phyloP scores from a whole-genome alignment of 139 green algal genomes.

The Zygnema circumcarinatum region DNA sequence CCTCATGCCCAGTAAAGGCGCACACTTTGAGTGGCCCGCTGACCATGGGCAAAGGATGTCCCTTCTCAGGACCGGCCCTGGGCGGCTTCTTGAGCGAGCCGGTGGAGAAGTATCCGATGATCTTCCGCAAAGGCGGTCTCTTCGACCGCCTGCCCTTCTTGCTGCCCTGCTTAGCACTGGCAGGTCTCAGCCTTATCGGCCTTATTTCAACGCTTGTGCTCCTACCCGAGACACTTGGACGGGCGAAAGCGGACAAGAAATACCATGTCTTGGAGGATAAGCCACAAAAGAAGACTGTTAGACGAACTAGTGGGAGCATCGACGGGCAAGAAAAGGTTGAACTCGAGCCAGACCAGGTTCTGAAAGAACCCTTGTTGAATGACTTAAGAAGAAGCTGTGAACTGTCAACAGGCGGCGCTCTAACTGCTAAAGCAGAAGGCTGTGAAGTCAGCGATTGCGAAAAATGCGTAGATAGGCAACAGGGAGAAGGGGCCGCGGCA shows the following conservation, averaged over 20 bases:
- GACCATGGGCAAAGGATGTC: too few species aligned
- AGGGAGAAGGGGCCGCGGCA: too few species aligned
- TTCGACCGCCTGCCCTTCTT: slow-evolving; percentile 37
- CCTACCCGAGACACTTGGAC: slow-evolving; percentile 33
- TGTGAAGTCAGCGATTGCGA: too few species aligned
- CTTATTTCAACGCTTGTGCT: neutral
- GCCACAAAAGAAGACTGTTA: neutral
- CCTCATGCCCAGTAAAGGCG: too few species aligned
- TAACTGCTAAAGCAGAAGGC: too few species aligned
- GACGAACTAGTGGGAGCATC: neutral
- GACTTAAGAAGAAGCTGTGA: neutral
- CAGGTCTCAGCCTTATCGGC: slow-evolving; percentile 21
- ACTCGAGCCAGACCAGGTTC: too few species aligned
- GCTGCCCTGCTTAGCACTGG: slow-evolving; percentile 41
- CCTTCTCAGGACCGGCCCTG: slow-evolving; percentile 42
- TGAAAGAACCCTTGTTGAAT: neutral
- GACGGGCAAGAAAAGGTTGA: neutral
- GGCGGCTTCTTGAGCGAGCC: slow-evolving; percentile 39
- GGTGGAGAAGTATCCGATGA: slow-evolving; percentile 32
- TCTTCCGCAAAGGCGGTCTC: slow-evolving; percentile 17
- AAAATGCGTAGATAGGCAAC: too few species aligned
- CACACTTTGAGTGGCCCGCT: too few species aligned
- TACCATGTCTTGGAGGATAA: too few species aligned
- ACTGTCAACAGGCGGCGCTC: too few species aligned
- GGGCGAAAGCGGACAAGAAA: slow-evolving; percentile 8